phyloP scores from a whole-genome alignment of 768 basidiomycete species.

The Pisolithus tinctorius region DNA sequence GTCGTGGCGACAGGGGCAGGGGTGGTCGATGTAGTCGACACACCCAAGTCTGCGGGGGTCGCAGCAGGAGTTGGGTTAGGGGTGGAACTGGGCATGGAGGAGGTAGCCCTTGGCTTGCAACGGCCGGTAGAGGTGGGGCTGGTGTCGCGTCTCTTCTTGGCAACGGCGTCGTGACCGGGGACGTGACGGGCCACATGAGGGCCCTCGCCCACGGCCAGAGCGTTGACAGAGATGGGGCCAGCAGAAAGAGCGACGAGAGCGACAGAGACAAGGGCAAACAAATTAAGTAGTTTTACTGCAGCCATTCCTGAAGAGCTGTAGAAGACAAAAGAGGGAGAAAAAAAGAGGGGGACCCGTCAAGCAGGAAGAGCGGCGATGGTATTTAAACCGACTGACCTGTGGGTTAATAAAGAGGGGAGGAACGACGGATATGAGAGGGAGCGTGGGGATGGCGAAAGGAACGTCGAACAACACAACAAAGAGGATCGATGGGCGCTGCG shows the following conservation, averaged over 20 bases:
- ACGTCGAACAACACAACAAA: slow-evolving; percentile 16
- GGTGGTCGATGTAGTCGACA: slow-evolving; percentile 1
- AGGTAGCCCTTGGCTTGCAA: slow-evolving; percentile 50
- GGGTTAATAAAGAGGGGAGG: slow-evolving; percentile 17
- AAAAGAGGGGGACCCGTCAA: slow-evolving; percentile 7
- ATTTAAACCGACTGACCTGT: background rate
- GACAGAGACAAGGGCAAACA: slow-evolving; percentile 53
- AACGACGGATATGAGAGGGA: slow-evolving; percentile 16
- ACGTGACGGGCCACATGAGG: slow-evolving; percentile 39
- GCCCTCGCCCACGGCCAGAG: slow-evolving; percentile 37
- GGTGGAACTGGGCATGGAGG: slow-evolving; percentile 15
- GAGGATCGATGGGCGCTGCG: background rate
- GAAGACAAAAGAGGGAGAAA: slow-evolving; percentile 1
- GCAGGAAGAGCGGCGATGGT: background rate
- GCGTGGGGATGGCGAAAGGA: slow-evolving; percentile 8
- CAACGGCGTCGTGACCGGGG: slow-evolving; percentile 39
- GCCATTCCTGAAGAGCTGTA: slow-evolving; percentile 31
- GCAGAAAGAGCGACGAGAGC: slow-evolving; percentile 50
- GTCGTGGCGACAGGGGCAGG: slow-evolving; percentile 14
- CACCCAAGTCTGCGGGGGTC: slow-evolving; percentile 5
- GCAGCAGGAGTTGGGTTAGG: slow-evolving; percentile 7
- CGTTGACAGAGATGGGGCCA: slow-evolving; percentile 40
- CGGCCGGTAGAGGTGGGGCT: slow-evolving; percentile 33
- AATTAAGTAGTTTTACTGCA: slow-evolving; percentile 43
- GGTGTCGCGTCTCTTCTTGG: slow-evolving; percentile 40